Evolutionary conservation across 2,329 filamentous ascomycete species (phyloP), one percentile per base, ranked within the genome.

Genomic region (Colletotrichum sp.): DNA sequence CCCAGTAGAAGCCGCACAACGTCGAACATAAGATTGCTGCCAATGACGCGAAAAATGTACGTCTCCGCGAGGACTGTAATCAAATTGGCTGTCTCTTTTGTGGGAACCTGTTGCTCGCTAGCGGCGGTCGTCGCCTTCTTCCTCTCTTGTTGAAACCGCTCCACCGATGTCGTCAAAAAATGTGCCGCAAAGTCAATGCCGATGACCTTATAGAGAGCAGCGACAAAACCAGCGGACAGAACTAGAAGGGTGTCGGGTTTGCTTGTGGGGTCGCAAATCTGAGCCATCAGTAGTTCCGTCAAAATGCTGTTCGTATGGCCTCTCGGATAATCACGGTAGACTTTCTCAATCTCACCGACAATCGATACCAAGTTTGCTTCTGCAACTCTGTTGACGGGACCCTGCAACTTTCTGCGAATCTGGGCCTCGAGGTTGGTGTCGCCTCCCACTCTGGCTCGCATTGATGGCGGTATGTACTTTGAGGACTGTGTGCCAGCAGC

Each of bases 181-280:
- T 98, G 94, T 1, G 96, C 96, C 5, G 95, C 96, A 84, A 98
- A 96, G 80, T 98, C 96, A 16, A 93, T 93, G 8, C 97, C 97
- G 60, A 97, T 90, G 8, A 97, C 89, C 82, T 95, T 98, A 86
- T 98, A 98, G 1, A 98, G 85, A 0, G 96, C 95, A 7, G 96
- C 93, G 44, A 96, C 92, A 82, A 98, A 98, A 6, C 96, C 96
- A 48, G 96, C 96, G 72, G 96, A 94, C 13, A 98, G 90, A 68
- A 98, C 95, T 71, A 98, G 91, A 79, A 98, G 98, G 0, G 96
- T 97, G 79, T 98, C 96, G 7, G 94, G 93, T 3, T 98, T 88
- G 59, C 89, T 92, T 28, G 96, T 94, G 8, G 93, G 91, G 79
- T 98, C 95, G 80, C 92, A 94, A 34, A 98, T 91, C 75, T 97